A percentile compares a stretch with the other conserved stretches of the same genome.
Conservation (phyloP, 176 grass and related monocot genomes). For the Avena eriantha region DNA sequence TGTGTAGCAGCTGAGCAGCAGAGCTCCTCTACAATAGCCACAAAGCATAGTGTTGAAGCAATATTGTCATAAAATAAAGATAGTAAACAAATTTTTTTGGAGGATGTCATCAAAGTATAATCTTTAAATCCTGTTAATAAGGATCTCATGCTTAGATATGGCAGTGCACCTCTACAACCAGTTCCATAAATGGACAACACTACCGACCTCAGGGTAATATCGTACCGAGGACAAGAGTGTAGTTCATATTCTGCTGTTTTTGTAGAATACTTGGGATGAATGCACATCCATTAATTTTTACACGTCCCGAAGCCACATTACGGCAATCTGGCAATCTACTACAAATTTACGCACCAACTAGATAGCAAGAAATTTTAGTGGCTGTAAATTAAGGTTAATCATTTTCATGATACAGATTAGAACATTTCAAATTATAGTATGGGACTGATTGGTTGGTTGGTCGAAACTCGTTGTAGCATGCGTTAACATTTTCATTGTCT, state of each 20-base stretch:
- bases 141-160: neutral
- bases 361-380: neutral
- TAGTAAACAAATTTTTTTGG: neutral
- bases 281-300: neutral
- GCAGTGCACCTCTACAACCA: neutral
- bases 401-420: neutral
- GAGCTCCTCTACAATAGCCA: conserved; percentile 52
- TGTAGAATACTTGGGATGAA: neutral
- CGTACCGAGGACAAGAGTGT: neutral
- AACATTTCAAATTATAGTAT: neutral
- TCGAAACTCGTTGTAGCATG: neutral
- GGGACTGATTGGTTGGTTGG: neutral
- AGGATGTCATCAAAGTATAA: neutral
- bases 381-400: neutral
- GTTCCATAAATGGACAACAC: neutral
- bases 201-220: neutral
- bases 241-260: conserved; percentile 11
- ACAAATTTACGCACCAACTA: neutral
- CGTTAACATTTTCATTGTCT: neutral
- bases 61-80: neutral
- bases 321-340: neutral
- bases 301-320: neutral
- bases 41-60: conserved; percentile 42
- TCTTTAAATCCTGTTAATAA: conserved; percentile 8
- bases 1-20: conserved; percentile 48